Evolutionary conservation across 371 early-diverging fungal genomes (phyloP), one percentile per base, ranked within the genome.

Genomic region (Dinochytrium kinnereticum): DNA sequence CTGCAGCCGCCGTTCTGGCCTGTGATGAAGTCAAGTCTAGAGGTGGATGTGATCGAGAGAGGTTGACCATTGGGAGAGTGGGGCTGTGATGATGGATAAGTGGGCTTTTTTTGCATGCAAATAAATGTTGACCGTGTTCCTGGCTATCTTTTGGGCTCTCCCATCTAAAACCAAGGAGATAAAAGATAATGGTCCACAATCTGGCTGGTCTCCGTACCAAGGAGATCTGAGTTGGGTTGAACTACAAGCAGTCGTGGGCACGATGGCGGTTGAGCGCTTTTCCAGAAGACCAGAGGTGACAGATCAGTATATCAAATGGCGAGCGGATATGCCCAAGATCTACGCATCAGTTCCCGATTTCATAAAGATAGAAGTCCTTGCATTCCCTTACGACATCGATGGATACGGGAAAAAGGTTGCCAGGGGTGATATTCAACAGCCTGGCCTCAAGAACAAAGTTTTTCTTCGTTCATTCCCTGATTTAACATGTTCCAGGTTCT

Each of bases 281-380:
- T 65, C 66, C 30, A 31, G 74, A 13, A 34, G 34, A n/a, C 64
- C 40, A 13, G 61, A 40, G 15, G 64, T 69, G 31, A n/a, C 39
- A 13, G 26, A 37, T 2, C 30, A 61, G 21, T 69, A 74, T 57
- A 33, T 74, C 30, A 7, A 53, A 1, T 33, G 40, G 44, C 67
- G 55, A 51, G 67, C 59, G 37, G 44, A 66, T 33, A 40, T 40
- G 44, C 19, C 33, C 3, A 13, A n/a, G n/a, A 7, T 2, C 10
- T 75, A 51, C 38, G 51, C 68, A 10, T 55, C 67, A 31, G 34
- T 57, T 44, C 49, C 71, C 10, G 76, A 75, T 51, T 70, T 65
- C 40, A 59, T 75, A 50, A 51, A 64, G 65, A 59, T 75, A 28
- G 68, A 75, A 13, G 57, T 39, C 5, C 49, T 75, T 17, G 24